These are phyloP conservation scores for Populus pruinosa DNA, from an alignment of 345 rosid species.

Conservation along the genomic window DNA sequence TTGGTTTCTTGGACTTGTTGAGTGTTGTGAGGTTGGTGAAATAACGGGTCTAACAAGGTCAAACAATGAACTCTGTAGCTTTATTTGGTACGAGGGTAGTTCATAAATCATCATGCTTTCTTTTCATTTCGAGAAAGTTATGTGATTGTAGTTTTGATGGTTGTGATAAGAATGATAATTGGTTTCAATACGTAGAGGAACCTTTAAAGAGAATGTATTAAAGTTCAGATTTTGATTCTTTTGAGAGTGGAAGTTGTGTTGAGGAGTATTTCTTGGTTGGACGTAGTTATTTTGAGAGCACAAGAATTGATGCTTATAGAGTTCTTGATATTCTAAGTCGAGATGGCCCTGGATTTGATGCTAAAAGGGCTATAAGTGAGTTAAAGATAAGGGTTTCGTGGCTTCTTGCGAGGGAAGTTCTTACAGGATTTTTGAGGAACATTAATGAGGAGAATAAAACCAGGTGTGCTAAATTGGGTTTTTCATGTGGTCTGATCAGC, in stretches of 20 bases:
- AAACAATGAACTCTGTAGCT: background rate
- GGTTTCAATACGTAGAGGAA: background rate
- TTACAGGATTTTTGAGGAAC: constrained; percentile 30
- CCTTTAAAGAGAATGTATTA: constrained; percentile 43
- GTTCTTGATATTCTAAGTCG: constrained; percentile 54
- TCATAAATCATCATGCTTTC: background rate
- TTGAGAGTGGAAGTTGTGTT: constrained; percentile 15
- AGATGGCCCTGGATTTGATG: constrained; percentile 54
- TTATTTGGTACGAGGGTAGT: background rate
- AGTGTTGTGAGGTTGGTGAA: background rate
- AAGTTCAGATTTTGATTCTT: constrained; percentile 29
- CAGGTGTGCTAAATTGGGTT: constrained; percentile 65
- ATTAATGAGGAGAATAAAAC: constrained; percentile 40
- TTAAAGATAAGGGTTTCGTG: constrained; percentile 62
- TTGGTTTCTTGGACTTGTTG: constrained; percentile 7
- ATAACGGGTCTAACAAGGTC: background rate
- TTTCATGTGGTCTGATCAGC: constrained; percentile 69
- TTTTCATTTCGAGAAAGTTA: background rate
- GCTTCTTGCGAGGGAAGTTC: constrained; percentile 77
- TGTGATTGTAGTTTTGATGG: background rate
- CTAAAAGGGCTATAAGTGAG: constrained; percentile 45
- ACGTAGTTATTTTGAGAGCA: constrained; percentile 35
- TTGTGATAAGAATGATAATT: background rate
- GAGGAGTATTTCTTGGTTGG: constrained; percentile 22
- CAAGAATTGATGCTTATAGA: constrained; percentile 44